These are phyloP conservation scores for Fusarium piperis DNA, from an alignment of 2,329 filamentous ascomycete genomes.

Conservation along the genomic window DNA sequence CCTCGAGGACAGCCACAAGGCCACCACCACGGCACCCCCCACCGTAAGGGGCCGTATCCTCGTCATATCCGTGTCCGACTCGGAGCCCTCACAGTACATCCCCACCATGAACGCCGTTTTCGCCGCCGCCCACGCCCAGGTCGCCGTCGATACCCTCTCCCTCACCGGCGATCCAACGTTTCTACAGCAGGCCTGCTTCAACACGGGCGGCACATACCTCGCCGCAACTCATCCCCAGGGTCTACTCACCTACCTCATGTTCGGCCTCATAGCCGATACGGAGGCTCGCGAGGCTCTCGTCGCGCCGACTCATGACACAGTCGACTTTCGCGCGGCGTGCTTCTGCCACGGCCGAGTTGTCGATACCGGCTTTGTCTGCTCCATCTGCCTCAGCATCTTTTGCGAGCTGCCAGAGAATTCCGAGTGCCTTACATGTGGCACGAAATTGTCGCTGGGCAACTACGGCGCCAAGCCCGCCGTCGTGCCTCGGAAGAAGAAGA, in stretches of 20 bases:
- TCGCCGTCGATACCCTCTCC: slow-evolving; percentile 92
- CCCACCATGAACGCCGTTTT: slow-evolving; percentile 99
- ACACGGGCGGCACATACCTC: slow-evolving; percentile 68
- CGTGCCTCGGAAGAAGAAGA: slow-evolving; percentile 76
- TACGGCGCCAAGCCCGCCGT: slow-evolving; percentile 83
- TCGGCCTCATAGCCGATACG: slow-evolving; percentile 80
- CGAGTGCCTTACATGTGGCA: slow-evolving; percentile 85
- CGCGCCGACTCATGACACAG: slow-evolving; percentile 81
- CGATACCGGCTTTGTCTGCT: slow-evolving; percentile 94
- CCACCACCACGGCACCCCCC: slow-evolving; percentile 44
- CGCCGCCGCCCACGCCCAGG: slow-evolving; percentile 85
- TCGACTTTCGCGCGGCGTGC: slow-evolving; percentile 97
- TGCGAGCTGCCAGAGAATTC: slow-evolving; percentile 71
- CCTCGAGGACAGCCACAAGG: slow-evolving; percentile 49
- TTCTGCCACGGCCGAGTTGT: slow-evolving; percentile 95
- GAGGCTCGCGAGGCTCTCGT: slow-evolving; percentile 71
- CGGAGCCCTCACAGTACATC: slow-evolving; percentile 91
- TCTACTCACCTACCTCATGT: slow-evolving; percentile 92
- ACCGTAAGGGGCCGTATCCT: slow-evolving; percentile 73
- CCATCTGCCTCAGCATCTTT: slow-evolving; percentile 94
- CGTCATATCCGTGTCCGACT: slow-evolving; percentile 87
- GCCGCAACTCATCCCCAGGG: slow-evolving; percentile 69
- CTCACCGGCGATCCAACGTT: slow-evolving; percentile 89
- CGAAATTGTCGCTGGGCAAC: slow-evolving; percentile 76
- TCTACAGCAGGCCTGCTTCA: slow-evolving; percentile 84